Evolutionary conservation across 176 grass and related monocot species (phyloP), one percentile per base, ranked within the genome.

Genomic region (Rhynchospora breviuscula): DNA sequence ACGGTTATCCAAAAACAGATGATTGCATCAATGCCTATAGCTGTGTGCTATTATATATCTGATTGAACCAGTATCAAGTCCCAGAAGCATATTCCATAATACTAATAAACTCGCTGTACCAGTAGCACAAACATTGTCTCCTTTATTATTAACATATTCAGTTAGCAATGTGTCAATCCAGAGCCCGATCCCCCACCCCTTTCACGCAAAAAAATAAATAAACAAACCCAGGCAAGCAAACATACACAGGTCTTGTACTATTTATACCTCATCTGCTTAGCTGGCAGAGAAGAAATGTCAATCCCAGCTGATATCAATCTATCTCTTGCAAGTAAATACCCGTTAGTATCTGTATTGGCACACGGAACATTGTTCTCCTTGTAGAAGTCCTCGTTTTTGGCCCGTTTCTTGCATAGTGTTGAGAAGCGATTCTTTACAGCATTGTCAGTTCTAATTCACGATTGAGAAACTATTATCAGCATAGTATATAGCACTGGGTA

Each of bases 371-470:
- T 83, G 81, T 92, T 99, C 89, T 99, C 96, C 78, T 91, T 84
- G 54, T 87, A 92, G 45, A 62, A 71, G 10, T 83, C 89, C 1
- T 95, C 93, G 73, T 92, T 63, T 83, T 90, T 95, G 6, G 85
- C 78, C 59, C 91, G 66, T 88, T 89, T 99, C 86, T 99, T 99
- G 93, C 89, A 90, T 69, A 99, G 87, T 47, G 93, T 92, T 57
- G 93, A 92, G 88, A 99, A 99, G 5, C 97, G 70, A 65, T 99
- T 99, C 78, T 95, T 99, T 46, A 96, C 97, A 59, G 91, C 97
- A 88, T 99, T 99, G 81, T 99, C 91, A 18, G 93, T 99, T 86
- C 97, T 99, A 64, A 83, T 63, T 83, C 65, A 35, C 33, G 72
- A 53, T 80, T 62, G 49, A 63, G 43, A 70, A 85, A 40, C 80